A percentile compares a stretch with the other conserved stretches of the same genome.
These are phyloP conservation scores for Tephrocybe sp. DNA, from an alignment of 768 basidiomycete genomes.

Conservation along the genomic window DNA sequence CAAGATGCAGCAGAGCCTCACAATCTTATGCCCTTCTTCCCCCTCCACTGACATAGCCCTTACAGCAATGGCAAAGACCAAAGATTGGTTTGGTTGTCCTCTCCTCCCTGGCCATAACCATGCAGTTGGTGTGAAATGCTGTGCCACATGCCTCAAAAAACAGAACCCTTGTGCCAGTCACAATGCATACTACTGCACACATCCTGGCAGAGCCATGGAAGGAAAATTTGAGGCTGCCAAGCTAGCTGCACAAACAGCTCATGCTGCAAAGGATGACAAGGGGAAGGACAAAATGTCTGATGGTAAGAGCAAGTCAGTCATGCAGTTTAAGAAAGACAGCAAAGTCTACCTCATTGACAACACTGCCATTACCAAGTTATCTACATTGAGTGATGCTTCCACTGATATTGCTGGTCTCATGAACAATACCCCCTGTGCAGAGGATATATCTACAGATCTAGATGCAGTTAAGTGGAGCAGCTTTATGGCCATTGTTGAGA, in stretches of 20 bases:
- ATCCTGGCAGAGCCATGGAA: constrained; percentile 19
- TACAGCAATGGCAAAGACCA: not conserved
- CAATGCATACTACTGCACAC: constrained; percentile 19
- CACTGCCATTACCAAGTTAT: too few species aligned
- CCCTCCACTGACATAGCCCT: not conserved
- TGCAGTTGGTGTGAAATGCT: not conserved
- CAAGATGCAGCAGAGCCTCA: not conserved
- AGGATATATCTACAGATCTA: too few species aligned
- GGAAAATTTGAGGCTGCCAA: constrained; percentile 23
- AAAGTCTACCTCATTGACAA: too few species aligned
- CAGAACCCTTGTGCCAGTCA: constrained; percentile 7
- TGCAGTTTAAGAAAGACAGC: too few species aligned
- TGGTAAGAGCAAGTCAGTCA: too few species aligned
- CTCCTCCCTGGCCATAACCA: not conserved
- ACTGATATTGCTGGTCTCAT: too few species aligned
- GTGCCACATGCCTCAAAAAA: constrained; percentile 13
- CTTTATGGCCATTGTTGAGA: too few species aligned
- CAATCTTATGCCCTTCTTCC: not conserved
- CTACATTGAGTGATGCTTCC: too few species aligned
- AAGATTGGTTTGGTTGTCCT: not conserved
- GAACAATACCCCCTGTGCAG: too few species aligned
- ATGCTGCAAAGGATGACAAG: constrained; percentile 1
- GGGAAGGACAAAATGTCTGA: too few species aligned
- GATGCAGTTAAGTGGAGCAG: too few species aligned
- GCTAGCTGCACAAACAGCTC: not conserved